A percentile compares a stretch with the other conserved stretches of the same genome.
phyloP scores from a whole-genome alignment of 148 eudicot genomes.

The Nepenthes mirabilis region DNA sequence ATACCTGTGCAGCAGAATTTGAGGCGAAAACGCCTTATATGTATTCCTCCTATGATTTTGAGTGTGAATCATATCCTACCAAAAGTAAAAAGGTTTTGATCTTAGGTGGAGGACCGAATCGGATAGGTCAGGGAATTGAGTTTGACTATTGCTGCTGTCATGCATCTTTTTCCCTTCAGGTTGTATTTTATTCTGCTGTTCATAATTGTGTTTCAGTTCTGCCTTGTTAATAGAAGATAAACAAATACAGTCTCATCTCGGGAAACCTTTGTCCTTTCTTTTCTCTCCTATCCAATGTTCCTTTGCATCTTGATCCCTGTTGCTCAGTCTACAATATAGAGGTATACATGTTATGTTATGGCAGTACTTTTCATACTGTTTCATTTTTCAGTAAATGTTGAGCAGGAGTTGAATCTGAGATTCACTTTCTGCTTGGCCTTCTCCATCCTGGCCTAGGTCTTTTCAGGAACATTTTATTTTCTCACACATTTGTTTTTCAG shows the following conservation, averaged over 20 bases:
- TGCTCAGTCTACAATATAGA: no score
- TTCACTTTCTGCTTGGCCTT: no score
- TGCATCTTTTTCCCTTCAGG: conserved; percentile 98
- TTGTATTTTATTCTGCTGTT: conserved; percentile 17
- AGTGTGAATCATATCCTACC: conserved; percentile 93
- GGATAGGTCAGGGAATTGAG: conserved; percentile 97
- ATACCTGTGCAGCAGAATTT: conserved; percentile 97
- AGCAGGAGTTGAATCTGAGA: no score
- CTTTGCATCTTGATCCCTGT: no score
- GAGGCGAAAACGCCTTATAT: conserved; percentile 97
- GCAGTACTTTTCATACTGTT: no score
- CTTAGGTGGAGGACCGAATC: conserved; percentile 95
- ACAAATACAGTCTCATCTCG: neutral
- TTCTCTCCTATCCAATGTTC: no score
- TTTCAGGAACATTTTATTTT: no score
- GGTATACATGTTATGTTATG: no score
- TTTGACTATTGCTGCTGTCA: conserved; percentile 99
- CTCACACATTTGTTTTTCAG: no score
- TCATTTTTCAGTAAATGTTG: no score
- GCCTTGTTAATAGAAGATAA: neutral
- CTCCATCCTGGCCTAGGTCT: no score
- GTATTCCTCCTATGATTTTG: conserved; percentile 92
- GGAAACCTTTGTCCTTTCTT: no score
- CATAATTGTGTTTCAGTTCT: neutral
- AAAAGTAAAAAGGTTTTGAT: conserved; percentile 78